phyloP scores from a whole-genome alignment of 2,329 filamentous ascomycete genomes.

The Shiraia sp. region DNA sequence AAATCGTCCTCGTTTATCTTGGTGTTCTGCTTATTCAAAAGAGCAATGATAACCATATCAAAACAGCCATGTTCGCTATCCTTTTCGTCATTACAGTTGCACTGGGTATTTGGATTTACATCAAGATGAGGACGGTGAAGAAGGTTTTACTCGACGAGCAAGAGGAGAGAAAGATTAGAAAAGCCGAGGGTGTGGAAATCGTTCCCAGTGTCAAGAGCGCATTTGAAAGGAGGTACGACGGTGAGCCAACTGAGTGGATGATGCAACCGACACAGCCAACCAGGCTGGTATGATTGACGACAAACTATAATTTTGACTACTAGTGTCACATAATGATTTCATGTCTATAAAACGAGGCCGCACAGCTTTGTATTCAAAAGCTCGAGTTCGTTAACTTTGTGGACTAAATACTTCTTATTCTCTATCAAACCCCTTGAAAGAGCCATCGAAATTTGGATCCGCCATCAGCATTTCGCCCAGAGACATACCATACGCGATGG shows the following conservation, averaged over 20 bases:
- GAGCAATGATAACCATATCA: constrained; percentile 24
- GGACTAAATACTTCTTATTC: no score
- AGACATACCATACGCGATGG: no score
- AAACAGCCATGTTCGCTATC: constrained; percentile 36
- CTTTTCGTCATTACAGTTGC: constrained; percentile 35
- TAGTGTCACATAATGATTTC: neutral
- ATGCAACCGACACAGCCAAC: constrained; percentile 26
- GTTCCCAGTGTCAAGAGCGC: constrained; percentile 22
- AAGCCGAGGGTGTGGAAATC: constrained; percentile 17
- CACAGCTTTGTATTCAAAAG: no score
- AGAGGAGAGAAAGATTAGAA: constrained; percentile 24
- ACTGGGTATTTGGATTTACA: constrained; percentile 38
- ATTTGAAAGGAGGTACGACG: constrained; percentile 23
- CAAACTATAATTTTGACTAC: no score
- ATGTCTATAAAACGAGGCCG: no score
- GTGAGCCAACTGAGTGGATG: constrained; percentile 20
- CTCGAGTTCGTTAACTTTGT: no score
- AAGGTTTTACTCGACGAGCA: constrained; percentile 39
- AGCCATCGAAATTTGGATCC: no score
- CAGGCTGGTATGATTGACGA: constrained; percentile 16
- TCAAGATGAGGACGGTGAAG: constrained; percentile 40
- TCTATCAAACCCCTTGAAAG: no score
- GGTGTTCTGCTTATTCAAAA: constrained; percentile 38
- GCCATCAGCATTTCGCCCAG: no score
- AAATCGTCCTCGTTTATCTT: constrained; percentile 42